Conservation (phyloP, 208 protist species). For the Acanthamoeba polyphaga region DNA sequence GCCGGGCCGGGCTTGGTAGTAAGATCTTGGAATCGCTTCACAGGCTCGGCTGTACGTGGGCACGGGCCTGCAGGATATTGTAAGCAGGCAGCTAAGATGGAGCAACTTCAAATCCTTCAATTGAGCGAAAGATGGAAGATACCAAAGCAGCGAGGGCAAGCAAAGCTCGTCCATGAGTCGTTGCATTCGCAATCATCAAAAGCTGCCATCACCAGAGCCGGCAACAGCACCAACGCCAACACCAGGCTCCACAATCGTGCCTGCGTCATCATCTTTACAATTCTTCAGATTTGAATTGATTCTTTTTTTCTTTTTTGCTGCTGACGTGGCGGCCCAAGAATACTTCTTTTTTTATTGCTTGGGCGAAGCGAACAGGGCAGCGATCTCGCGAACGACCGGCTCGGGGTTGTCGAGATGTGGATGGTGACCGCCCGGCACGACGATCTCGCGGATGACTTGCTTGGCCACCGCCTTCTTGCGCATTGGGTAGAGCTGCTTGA, state of each 20-base stretch:
- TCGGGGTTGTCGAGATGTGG: slow-evolving; percentile 55
- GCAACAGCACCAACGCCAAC: neutral
- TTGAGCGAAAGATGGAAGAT: neutral
- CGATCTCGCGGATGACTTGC: neutral
- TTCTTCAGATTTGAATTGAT: neutral
- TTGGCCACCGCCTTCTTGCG: neutral
- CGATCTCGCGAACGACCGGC: neutral
- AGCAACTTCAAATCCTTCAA: neutral
- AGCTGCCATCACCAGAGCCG: neutral
- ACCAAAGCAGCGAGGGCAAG: slow-evolving; percentile 27
- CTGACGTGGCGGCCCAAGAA: neutral
- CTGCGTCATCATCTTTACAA: neutral
- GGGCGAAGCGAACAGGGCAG: neutral
- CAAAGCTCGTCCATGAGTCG: slow-evolving; percentile 9
- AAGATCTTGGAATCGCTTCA: neutral
- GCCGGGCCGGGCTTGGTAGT: neutral
- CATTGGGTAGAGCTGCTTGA: slow-evolving; percentile 46
- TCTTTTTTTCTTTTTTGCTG: slow-evolving; percentile 11
- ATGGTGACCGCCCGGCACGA: slow-evolving; percentile 8
- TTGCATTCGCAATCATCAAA: neutral
- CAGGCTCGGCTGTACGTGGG: neutral
- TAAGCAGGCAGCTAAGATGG: neutral
- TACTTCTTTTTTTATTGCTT: neutral
- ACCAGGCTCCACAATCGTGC: neutral
- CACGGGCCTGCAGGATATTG: neutral